Conservation (phyloP, 2,329 filamentous ascomycete species). For the Calonectria naviculata region DNA sequence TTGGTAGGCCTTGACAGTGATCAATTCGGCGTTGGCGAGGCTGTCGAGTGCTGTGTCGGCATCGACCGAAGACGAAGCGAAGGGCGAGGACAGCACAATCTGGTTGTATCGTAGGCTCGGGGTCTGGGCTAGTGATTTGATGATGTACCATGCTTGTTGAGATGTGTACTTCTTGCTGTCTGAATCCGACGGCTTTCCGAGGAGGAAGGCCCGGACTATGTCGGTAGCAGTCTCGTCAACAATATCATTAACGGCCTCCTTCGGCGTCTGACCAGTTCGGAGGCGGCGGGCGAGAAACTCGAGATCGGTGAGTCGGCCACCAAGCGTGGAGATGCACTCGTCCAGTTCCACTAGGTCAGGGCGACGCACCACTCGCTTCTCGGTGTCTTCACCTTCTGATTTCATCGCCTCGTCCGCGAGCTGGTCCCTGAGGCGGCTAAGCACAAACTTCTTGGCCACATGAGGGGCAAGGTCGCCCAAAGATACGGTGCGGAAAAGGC, state of each 20-base stretch:
- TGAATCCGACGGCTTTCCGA: slow-evolving; percentile 64
- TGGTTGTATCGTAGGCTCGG: slow-evolving; percentile 85
- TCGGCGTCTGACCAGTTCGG: slow-evolving; percentile 85
- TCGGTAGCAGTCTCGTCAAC: slow-evolving; percentile 90
- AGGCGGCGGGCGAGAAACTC: slow-evolving; percentile 94
- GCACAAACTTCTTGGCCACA: slow-evolving; percentile 90
- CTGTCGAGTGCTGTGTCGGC: slow-evolving; percentile 83
- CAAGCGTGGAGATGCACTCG: slow-evolving; percentile 82
- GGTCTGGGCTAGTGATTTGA: slow-evolving; percentile 79
- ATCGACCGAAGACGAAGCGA: slow-evolving; percentile 67
- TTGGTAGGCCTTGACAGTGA: slow-evolving; percentile 77
- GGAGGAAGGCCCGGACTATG: slow-evolving; percentile 92
- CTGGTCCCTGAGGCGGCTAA: slow-evolving; percentile 76
- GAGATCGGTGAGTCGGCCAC: slow-evolving; percentile 93
- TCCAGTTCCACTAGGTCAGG: slow-evolving; percentile 78
- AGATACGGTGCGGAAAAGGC: slow-evolving; percentile 87
- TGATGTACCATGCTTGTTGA: slow-evolving; percentile 90
- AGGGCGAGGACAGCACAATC: slow-evolving; percentile 80
- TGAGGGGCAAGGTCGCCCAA: slow-evolving; percentile 88
- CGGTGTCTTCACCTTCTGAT: slow-evolving; percentile 38
- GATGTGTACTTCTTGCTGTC: slow-evolving; percentile 76
- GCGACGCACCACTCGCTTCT: slow-evolving; percentile 35
- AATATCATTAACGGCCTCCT: slow-evolving; percentile 86
- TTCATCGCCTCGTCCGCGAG: slow-evolving; percentile 41
- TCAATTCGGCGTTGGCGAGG: slow-evolving; percentile 87